Evolutionary conservation across 1,284 basidiomycete species (phyloP).

Genomic region (Cutaneotrichosporon sp.): DNA sequence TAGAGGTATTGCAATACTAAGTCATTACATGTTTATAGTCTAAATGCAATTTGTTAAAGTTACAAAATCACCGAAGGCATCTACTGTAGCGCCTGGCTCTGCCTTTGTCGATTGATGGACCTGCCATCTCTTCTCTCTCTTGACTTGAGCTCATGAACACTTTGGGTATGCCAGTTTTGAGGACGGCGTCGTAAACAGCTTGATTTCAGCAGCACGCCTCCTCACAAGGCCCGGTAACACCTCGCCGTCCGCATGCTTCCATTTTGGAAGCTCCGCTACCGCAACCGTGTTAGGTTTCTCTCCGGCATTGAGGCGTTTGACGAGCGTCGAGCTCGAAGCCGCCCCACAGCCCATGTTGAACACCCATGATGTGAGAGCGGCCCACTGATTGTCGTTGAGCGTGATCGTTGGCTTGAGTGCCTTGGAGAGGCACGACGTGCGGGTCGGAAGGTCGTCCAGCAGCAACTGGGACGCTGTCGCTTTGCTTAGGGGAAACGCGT

Average conservation of each 20-base stretch:
- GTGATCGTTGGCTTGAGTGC: neutral
- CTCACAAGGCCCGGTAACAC: conserved; percentile 3
- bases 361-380: conserved; percentile 2
- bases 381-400: conserved; percentile 17
- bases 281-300: conserved; percentile 7
- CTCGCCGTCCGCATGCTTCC: conserved; percentile 1
- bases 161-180: conserved; percentile 5
- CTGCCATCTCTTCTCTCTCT: too few relatives aligned
- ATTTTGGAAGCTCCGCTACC: conserved; percentile 8
- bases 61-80: too few relatives aligned
- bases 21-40: too few relatives aligned
- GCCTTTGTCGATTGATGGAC: too few relatives aligned
- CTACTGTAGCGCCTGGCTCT: too few relatives aligned
- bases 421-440: conserved; percentile 8
- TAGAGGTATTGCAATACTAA: too few relatives aligned
- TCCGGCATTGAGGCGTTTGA: conserved; percentile 10
- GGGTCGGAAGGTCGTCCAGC: conserved; percentile 5
- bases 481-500: conserved; percentile 6
- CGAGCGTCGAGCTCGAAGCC: neutral
- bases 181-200: conserved; percentile 4
- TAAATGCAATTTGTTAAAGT: too few relatives aligned
- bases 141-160: too few relatives aligned
- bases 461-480: conserved; percentile 5
- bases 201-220: conserved; percentile 12
- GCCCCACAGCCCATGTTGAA: conserved; percentile 14